Percentiles rank a stretch among this genome's conserved stretches.
These are phyloP conservation scores for Salvia miltiorrhiza DNA, from an alignment of 257 asterid genomes.

Conservation along the genomic window DNA sequence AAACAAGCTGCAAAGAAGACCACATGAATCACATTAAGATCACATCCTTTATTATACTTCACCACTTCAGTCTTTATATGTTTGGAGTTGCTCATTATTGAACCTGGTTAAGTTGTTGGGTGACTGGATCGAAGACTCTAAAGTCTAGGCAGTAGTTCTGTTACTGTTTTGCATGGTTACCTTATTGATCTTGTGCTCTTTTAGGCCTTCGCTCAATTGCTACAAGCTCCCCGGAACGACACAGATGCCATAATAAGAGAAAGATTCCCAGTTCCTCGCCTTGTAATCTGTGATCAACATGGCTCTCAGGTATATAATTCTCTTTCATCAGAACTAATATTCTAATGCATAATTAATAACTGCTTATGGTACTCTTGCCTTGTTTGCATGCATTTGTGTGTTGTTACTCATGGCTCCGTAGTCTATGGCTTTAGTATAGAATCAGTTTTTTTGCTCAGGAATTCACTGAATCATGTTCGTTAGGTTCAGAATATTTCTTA, in stretches of 20 bases:
- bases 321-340: slow-evolving; percentile 15
- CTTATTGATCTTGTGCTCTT: slow-evolving; percentile 23
- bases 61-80: background rate
- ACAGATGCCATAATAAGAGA: slow-evolving; percentile 63
- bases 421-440: background rate
- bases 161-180: slow-evolving; percentile 13
- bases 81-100: background rate
- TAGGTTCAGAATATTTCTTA: background rate
- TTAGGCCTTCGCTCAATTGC: slow-evolving; percentile 83
- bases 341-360: slow-evolving; percentile 13
- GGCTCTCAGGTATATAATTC: slow-evolving; percentile 77
- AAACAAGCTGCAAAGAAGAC: background rate
- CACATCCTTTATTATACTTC: background rate
- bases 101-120: slow-evolving; percentile 8
- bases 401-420: slow-evolving; percentile 5
- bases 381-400: background rate
- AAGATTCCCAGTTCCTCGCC: slow-evolving; percentile 95
- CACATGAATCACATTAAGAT: background rate
- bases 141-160: slow-evolving; percentile 6
- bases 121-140: no score
- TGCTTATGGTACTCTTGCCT: background rate
- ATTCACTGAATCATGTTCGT: background rate
- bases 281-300: slow-evolving; percentile 91
- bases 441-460: background rate
- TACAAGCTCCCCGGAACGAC: slow-evolving; percentile 81